These are phyloP conservation scores for Euphorbia pulcherrima DNA, from an alignment of 345 rosid genomes.

Conservation along the genomic window DNA sequence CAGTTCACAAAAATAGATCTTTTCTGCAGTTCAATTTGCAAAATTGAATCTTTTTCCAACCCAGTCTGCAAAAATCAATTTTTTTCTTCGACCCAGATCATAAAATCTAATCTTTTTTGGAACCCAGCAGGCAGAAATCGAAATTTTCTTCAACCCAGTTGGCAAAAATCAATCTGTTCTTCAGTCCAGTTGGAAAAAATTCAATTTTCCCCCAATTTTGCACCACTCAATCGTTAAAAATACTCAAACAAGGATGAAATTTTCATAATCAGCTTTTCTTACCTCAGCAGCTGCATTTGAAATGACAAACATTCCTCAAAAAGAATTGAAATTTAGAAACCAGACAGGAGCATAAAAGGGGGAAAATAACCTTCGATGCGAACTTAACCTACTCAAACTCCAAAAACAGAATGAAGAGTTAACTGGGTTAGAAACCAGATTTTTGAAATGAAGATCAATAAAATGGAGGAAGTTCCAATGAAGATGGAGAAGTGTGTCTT, in stretches of 20 bases:
- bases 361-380: constrained; percentile 9
- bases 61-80: no score
- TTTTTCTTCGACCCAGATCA: no score
- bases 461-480: not conserved
- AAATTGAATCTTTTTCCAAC: no score
- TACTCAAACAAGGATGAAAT: not conserved
- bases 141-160: no score
- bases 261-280: not conserved
- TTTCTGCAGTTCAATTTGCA: no score
- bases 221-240: no score
- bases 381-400: not conserved
- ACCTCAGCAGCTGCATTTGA: not conserved
- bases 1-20: not conserved
- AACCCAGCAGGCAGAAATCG: no score
- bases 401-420: not conserved
- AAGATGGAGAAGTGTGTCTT: not conserved
- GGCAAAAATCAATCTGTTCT: no score
- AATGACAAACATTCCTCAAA: not conserved
- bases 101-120: no score
- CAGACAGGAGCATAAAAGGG: not conserved
- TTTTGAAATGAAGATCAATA: not conserved
- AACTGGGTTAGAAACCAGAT: not conserved
- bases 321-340: not conserved
- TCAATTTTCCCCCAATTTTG: no score
- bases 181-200: no score